Conservation (phyloP, 352 stramenopile species). For the Pythium insidiosum region DNA sequence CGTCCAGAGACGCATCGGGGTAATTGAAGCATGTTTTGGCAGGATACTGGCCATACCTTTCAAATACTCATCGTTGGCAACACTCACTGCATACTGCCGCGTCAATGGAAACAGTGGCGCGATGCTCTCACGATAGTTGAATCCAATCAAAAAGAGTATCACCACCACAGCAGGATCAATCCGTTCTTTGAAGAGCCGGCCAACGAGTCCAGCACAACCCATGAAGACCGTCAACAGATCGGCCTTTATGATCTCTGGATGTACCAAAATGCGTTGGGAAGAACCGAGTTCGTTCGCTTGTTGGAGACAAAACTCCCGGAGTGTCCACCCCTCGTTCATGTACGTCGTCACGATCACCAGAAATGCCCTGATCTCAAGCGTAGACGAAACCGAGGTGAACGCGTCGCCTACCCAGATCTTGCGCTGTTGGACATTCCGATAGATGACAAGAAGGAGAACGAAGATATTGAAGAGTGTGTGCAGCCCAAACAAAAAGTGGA, state of each 20-base stretch:
- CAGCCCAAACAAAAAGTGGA: conserved; percentile 30
- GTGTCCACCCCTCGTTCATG: conserved; percentile 32
- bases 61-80: neutral
- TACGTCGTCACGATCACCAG: conserved; percentile 28
- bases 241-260: conserved; percentile 3
- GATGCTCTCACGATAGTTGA: neutral
- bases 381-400: conserved; percentile 17
- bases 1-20: conserved; percentile 18
- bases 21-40: conserved; percentile 7
- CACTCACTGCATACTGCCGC: neutral
- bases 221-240: conserved; percentile 14
- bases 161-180: conserved; percentile 10
- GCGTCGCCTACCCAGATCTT: conserved; percentile 13
- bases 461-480: conserved; percentile 24
- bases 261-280: neutral
- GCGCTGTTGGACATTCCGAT: conserved; percentile 1
- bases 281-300: conserved; percentile 7
- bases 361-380: conserved; percentile 20
- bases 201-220: neutral
- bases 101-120: conserved; percentile 1
- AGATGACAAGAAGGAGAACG: conserved; percentile 7
- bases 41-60: neutral
- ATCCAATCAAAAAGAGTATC: conserved; percentile 7
- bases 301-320: conserved; percentile 31
- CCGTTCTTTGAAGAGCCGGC: conserved; percentile 3